Conservation (phyloP, 805 yeast genomes). For the Brettanomyces bruxellensis region DNA sequence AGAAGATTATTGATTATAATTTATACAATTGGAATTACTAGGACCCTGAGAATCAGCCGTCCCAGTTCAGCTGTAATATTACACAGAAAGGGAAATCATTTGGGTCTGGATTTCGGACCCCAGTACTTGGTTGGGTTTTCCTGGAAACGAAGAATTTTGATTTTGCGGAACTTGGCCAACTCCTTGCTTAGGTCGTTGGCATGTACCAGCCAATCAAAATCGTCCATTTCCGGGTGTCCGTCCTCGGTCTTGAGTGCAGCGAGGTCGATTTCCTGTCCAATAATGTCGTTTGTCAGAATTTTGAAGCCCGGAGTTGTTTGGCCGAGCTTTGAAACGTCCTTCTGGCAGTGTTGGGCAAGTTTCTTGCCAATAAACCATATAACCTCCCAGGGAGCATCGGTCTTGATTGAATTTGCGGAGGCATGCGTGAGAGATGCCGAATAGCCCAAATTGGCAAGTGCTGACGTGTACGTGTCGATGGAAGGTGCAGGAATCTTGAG, state of each 20-base stretch:
- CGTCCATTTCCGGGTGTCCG: conserved; percentile 7
- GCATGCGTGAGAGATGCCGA: conserved; percentile 86
- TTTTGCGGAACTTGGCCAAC: conserved; percentile 54
- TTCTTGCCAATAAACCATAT: conserved; percentile 65
- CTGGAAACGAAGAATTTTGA: conserved; percentile 81
- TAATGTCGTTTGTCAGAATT: conserved; percentile 37
- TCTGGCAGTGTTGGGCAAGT: conserved; percentile 44
- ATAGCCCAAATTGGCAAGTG: conserved; percentile 77
- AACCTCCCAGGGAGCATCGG: conserved; percentile 78
- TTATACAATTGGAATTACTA: too few relatives aligned
- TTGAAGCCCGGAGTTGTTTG: conserved; percentile 50
- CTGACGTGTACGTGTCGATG: conserved; percentile 60
- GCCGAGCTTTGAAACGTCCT: conserved; percentile 31
- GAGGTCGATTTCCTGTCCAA: conserved; percentile 27
- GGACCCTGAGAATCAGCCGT: too few relatives aligned
- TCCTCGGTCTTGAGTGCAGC: conserved; percentile 12
- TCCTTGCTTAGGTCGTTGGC: conserved; percentile 47
- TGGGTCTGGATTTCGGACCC: conserved; percentile 80
- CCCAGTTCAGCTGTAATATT: too few relatives aligned
- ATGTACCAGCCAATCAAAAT: conserved; percentile 44
- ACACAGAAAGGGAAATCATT: conserved; percentile 5
- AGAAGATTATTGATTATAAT: too few relatives aligned
- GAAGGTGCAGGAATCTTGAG: conserved; percentile 82
- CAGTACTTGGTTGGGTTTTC: conserved; percentile 90
- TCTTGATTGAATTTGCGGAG: conserved; percentile 74